Evolutionary conservation across 352 stramenopile species (phyloP), one percentile per base, ranked within the genome.

Genomic region (Phytophthora sp.): DNA sequence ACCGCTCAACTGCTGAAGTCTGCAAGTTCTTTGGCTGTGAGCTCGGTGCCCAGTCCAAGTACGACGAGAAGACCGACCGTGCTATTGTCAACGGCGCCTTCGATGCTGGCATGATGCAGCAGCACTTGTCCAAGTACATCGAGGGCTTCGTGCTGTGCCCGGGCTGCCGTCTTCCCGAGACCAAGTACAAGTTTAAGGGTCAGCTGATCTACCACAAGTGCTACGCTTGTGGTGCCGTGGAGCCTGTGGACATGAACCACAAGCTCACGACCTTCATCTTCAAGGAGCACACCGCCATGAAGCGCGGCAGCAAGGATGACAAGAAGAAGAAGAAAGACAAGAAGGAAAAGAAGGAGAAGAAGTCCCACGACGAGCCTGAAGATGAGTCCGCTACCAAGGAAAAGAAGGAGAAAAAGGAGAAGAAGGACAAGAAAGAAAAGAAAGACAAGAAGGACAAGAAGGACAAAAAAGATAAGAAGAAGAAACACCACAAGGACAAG

Each of bases 11-110:
- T 5, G 89, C 88, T 17, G 97, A 99, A 77, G 96, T 99, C 23
- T 99, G 91, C 92, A 99, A 98, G 88, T 99, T 99, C 76, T 99
- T 99, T 62, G 98, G 98, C 45, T 98, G 76, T 56, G 98, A 99
- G 78, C 78, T 99, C 1, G 97, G 98, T 39, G 96, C 97, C 24
- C 97, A 99, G 83, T 99, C 97, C 58, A 99, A 97, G 53, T 99
- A 98, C 78, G 93, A 97, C 63, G 88, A 96, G 7, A 97, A 98
- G 49, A 98, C 92, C 5, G 92, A 99, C 72, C 92, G 96, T 51
- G 94, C 95, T 11, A 94, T 99, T 56, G 97, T 99, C 30, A 99
- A 99, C 76, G 97, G 97, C 55, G 92, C 96, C 24, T 97, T 98
- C 60, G 94, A 98, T 15, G 93, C 90, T 35, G 80, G 93, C 54